A percentile compares a stretch with the other conserved stretches of the same genome.
phyloP scores from a whole-genome alignment of 139 green algal genomes.

The Edaphochlamys debaryana region DNA sequence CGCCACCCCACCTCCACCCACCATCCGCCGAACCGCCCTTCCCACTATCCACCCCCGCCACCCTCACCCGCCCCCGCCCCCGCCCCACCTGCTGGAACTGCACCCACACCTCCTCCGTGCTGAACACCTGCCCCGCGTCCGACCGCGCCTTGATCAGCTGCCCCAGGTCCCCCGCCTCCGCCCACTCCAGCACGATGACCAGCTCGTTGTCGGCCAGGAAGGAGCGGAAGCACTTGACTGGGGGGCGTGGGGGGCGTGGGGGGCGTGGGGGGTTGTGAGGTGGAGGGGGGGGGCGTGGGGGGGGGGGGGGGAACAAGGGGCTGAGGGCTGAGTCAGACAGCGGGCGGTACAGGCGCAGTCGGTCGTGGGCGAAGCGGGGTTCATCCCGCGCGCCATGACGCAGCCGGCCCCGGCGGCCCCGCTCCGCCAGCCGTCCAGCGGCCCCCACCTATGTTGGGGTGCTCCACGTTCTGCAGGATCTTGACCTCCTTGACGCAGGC shows the following conservation, averaged over 20 bases:
- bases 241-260: conserved; percentile 45
- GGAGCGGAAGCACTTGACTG: conserved; percentile 61
- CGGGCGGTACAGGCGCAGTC: no score
- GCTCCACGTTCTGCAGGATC: conserved; percentile 63
- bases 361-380: no score
- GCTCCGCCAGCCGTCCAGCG: no score
- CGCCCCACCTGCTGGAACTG: conserved; percentile 51
- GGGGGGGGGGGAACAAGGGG: no score
- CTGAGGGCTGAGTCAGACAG: no score
- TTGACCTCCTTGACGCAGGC: conserved; percentile 67
- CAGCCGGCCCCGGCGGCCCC: no score
- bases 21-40: background rate
- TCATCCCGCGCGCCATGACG: no score
- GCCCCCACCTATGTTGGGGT: no score
- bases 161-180: conserved; percentile 62
- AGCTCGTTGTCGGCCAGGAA: conserved; percentile 65
- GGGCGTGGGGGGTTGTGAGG: conserved; percentile 46
- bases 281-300: conserved; percentile 11
- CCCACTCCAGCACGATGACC: conserved; percentile 70
- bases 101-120: conserved; percentile 41
- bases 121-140: conserved; percentile 38
- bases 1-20: background rate
- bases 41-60: background rate
- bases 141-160: conserved; percentile 41
- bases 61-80: background rate